Evolutionary conservation across 176 grass and related monocot genomes (phyloP).

Genomic region (Oryza punctata): DNA sequence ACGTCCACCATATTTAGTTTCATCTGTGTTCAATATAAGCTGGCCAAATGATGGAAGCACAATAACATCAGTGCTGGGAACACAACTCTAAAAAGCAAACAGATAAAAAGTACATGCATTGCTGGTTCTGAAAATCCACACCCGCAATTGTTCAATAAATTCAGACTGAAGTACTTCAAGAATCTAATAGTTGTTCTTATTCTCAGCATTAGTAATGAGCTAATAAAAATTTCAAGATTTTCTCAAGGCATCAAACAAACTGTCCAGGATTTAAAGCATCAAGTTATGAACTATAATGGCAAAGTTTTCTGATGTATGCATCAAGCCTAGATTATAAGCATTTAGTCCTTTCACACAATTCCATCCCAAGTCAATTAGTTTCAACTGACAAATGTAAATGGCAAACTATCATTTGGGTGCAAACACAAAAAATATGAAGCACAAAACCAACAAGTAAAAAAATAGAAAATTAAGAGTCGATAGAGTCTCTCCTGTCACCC

Average conservation of each 20-base stretch:
- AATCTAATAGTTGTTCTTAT: conserved; percentile 19
- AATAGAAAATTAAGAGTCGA: not conserved
- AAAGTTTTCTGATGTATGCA: not conserved
- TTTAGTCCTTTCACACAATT: not conserved
- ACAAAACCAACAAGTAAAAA: not conserved
- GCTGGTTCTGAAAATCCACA: not conserved
- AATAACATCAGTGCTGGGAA: not conserved
- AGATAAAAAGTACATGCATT: conserved; percentile 8
- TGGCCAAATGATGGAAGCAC: conserved; percentile 29
- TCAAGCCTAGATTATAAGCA: conserved; percentile 14
- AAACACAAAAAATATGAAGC: not conserved
- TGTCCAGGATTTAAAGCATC: not conserved
- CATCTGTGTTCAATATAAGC: conserved; percentile 85
- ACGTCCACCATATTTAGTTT: conserved; percentile 78
- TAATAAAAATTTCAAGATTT: not conserved
- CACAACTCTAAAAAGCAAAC: not conserved
- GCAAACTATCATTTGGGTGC: not conserved
- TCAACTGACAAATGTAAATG: too few species aligned
- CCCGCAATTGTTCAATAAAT: not conserved
- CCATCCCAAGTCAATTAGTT: too few species aligned
- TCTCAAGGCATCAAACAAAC: not conserved
- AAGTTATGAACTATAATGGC: not conserved
- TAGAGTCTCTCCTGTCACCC: too few species aligned
- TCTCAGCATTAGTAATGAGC: not conserved
- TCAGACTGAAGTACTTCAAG: conserved; percentile 4